Evolutionary conservation across 2,329 filamentous ascomycete genomes (phyloP).

Genomic region (Westerdykella ornata): DNA sequence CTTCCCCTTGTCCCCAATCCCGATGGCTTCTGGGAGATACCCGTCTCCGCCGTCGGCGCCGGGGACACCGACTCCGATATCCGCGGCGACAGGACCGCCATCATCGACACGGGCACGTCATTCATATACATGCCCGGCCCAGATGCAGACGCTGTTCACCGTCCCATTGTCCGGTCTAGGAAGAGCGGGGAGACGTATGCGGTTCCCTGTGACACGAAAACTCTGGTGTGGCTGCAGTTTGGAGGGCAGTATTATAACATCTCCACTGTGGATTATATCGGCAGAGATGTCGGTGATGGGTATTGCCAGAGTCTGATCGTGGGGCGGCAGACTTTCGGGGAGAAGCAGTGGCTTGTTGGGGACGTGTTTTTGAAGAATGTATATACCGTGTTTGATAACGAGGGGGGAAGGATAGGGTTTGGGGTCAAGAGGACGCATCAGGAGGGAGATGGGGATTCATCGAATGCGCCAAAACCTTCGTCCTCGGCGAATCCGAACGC

Average conservation of each 20-base stretch:
- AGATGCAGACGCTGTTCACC: constrained; percentile 63
- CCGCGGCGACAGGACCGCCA: constrained; percentile 49
- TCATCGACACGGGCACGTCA: constrained; percentile 79
- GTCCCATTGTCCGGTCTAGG: constrained; percentile 56
- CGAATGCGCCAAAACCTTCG: not conserved
- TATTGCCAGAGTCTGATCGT: constrained; percentile 64
- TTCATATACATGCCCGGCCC: constrained; percentile 65
- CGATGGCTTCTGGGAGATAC: constrained; percentile 64
- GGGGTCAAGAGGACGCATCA: constrained; percentile 18
- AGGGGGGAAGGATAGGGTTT: constrained; percentile 56
- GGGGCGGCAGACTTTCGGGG: constrained; percentile 59
- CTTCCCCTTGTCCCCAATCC: constrained; percentile 47
- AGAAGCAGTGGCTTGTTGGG: constrained; percentile 67
- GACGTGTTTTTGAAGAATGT: constrained; percentile 87
- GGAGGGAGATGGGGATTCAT: not conserved
- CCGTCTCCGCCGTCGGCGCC: constrained; percentile 58
- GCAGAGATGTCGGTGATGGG: constrained; percentile 34
- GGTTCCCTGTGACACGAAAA: constrained; percentile 64
- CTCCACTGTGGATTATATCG: constrained; percentile 65
- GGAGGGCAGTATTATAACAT: constrained; percentile 61
- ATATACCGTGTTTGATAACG: constrained; percentile 76
- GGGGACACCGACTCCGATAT: constrained; percentile 49
- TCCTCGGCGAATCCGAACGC: not conserved
- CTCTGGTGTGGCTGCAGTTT: constrained; percentile 59
- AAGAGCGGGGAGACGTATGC: constrained; percentile 57